Evolutionary conservation across 768 basidiomycete genomes (phyloP), one percentile per base, ranked within the genome.

Genomic region (Naganishia vishniacii): DNA sequence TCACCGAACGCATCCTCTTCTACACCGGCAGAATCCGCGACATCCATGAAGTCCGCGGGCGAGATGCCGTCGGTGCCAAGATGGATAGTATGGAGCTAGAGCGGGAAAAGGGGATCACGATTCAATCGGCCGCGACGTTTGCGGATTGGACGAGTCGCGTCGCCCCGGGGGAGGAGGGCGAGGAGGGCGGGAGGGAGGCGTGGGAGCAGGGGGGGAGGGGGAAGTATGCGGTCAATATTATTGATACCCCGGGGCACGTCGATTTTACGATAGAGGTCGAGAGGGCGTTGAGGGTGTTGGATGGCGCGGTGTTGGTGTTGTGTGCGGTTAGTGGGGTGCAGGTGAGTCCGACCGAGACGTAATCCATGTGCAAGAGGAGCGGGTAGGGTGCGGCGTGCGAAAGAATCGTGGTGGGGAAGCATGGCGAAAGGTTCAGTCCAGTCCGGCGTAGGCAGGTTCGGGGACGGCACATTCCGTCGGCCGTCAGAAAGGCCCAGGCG

Each of bases 11-110:
- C 13, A 84, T 98, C 61, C 79, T 99, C 53, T 99, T 85, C 76
- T 99, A 99, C 77, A 98, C 95, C 29, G 94, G 95, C 25, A 85
- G 91, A 28, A 93, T 98, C 77, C 81, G 86, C 46, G 91, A 91
- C 51, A 98, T 99, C 72, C 95, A 99, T 75, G 95, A 99, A 83
- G 92, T 91, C 45, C 83, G 95, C 65, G 95, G 95, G 46, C 84
- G 88, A 60, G 95, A 99, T 77, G 86, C 87, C 29, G 92, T 98
- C 20, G 95, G 95, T 59, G 95, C 95, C 8, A 99, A 99, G 81
- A 99, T 99, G 95, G 95, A 99, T 78, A 90, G 88, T 70, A 99
- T 99, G 95, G 95, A 99, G 67, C 81, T 99, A 4, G 95, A 99
- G 77, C 83, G 94, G 48, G 95, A 98, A 79, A 98, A 99, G 80